These are phyloP conservation scores for Beauveria varroae DNA, from an alignment of 2,329 filamentous ascomycete genomes.

Conservation along the genomic window DNA sequence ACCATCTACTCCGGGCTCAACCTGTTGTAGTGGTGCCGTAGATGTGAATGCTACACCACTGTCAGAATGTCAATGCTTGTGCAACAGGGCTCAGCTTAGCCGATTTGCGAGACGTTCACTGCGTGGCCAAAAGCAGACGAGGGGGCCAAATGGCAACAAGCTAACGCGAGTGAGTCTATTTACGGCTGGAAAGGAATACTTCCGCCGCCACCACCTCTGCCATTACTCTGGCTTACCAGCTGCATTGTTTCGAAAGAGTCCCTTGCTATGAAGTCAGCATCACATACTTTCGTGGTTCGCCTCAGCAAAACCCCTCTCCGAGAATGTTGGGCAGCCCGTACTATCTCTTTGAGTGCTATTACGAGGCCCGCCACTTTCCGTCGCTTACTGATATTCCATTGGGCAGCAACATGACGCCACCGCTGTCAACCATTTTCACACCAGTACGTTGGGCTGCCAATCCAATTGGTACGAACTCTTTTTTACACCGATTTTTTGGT, in stretches of 20 bases:
- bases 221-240: background rate
- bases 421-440: background rate
- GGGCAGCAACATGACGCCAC: slow-evolving; percentile 9
- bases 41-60: background rate
- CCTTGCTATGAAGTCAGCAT: background rate
- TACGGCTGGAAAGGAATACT: background rate
- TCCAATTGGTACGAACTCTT: background rate
- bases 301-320: background rate
- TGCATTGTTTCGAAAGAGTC: background rate
- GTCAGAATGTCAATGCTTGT: background rate
- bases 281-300: background rate
- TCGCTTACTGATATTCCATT: background rate
- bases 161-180: background rate
- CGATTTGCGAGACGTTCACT: background rate
- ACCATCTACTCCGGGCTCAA: background rate
- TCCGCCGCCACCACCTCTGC: background rate
- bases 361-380: slow-evolving; percentile 4
- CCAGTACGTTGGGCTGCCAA: background rate
- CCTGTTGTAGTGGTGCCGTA: background rate
- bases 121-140: background rate
- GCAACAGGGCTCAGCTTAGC: background rate
- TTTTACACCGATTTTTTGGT: slow-evolving; percentile 7
- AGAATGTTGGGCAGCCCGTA: background rate
- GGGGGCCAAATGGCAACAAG: background rate
- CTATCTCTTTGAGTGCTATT: background rate